Evolutionary conservation across 1,284 basidiomycete species (phyloP).

Genomic region (Inonotus hispidus): DNA sequence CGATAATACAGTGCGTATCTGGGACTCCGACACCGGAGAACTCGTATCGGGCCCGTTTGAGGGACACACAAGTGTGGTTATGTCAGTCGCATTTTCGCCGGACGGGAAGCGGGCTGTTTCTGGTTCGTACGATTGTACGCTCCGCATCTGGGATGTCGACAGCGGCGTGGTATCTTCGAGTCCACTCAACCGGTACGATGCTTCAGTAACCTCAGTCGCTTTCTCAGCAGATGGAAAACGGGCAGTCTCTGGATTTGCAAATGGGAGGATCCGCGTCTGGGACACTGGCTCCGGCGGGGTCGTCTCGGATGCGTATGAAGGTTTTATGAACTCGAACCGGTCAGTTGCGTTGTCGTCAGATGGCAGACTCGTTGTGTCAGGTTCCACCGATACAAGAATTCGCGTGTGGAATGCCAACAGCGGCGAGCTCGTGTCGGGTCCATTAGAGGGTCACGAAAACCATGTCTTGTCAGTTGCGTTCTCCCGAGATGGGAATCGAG

Average conservation of each 20-base stretch:
- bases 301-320: background rate
- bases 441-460: background rate
- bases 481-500: slow-evolving; percentile 1
- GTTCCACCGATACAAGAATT: background rate
- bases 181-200: too few species aligned
- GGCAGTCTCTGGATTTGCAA: background rate
- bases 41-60: background rate
- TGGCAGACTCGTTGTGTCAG: background rate
- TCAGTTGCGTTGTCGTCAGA: background rate
- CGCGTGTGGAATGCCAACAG: background rate
- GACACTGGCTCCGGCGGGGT: background rate
- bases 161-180: too few species aligned
- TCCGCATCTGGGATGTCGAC: background rate
- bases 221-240: background rate
- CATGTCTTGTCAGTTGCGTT: background rate
- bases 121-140: background rate
- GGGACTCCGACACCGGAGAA: background rate
- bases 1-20: background rate
- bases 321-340: background rate
- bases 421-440: background rate
- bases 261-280: background rate
- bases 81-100: background rate
- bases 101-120: slow-evolving; percentile 2
- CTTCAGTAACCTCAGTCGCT: background rate
- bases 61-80: background rate